phyloP scores from a whole-genome alignment of 257 asterid species.

The Apocynum venetum region DNA sequence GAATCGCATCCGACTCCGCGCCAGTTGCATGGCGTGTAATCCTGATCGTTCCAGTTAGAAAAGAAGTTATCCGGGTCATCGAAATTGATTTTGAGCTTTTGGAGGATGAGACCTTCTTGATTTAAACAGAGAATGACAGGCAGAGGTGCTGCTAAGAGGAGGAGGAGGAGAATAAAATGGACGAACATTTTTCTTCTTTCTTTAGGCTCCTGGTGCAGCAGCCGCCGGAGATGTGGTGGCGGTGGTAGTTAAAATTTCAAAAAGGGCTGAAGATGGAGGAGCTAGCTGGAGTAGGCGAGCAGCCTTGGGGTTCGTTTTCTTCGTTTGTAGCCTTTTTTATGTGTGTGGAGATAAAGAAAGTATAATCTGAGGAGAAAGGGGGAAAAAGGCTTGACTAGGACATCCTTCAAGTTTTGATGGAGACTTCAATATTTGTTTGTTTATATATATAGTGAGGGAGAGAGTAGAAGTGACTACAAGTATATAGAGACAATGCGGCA shows the following conservation, averaged over 20 bases:
- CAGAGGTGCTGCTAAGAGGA: slow-evolving; percentile 20
- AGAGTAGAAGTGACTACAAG: background rate
- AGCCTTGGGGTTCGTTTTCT: background rate
- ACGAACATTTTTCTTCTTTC: slow-evolving; percentile 12
- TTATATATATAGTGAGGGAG: slow-evolving; percentile 30
- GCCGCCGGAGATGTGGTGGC: background rate
- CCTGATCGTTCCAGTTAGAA: slow-evolving; percentile 61
- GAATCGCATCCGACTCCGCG: slow-evolving; percentile 64
- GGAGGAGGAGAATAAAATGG: slow-evolving; percentile 21
- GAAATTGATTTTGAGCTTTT: slow-evolving; percentile 53
- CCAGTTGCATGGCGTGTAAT: slow-evolving; percentile 76
- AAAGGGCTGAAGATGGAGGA: background rate
- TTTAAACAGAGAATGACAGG: slow-evolving; percentile 42
- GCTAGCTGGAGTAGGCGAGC: background rate
- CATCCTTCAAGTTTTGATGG: slow-evolving; percentile 29
- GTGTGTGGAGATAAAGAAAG: no score
- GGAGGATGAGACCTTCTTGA: slow-evolving; percentile 64
- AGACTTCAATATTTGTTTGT: slow-evolving; percentile 21
- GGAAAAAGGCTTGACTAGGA: slow-evolving; percentile 28
- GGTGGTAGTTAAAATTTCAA: background rate
- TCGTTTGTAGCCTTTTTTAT: background rate
- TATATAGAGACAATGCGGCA: background rate
- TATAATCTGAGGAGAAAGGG: background rate
- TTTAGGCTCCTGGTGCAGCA: background rate
- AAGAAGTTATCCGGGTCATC: slow-evolving; percentile 72